These are phyloP conservation scores for Irpex sp. DNA, from an alignment of 1,284 basidiomycete genomes.

Conservation along the genomic window DNA sequence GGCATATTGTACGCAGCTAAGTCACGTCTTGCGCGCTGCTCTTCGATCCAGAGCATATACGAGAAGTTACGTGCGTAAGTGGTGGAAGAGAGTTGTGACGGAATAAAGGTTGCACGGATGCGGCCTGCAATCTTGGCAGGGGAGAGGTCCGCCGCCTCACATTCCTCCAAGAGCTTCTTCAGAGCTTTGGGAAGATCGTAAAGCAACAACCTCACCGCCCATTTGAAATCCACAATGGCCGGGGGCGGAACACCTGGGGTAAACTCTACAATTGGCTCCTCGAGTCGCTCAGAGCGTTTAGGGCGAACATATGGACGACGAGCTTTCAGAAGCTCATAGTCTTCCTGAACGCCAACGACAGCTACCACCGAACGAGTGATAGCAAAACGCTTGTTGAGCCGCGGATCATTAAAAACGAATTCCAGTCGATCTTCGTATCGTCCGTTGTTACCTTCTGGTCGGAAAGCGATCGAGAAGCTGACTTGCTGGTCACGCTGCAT, in stretches of 20 bases:
- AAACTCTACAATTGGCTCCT: conserved; percentile 1
- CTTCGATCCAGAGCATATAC: conserved; percentile 39
- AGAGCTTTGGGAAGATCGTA: conserved; percentile 25
- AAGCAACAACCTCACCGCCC: conserved; percentile 14
- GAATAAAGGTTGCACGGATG: neutral
- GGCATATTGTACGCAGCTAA: conserved; percentile 35
- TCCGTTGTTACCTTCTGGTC: conserved; percentile 32
- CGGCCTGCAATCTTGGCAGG: conserved; percentile 26
- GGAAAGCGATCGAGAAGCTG: conserved; percentile 29
- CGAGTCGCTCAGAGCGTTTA: neutral
- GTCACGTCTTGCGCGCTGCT: conserved; percentile 37
- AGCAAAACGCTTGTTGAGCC: conserved; percentile 6
- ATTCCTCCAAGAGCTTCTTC: conserved; percentile 20
- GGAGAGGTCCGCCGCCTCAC: conserved; percentile 34
- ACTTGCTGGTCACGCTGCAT: conserved; percentile 21
- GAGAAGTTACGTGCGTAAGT: neutral
- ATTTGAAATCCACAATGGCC: neutral
- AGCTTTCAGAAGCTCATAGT: conserved; percentile 9
- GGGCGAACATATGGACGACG: conserved; percentile 5
- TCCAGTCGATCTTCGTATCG: conserved; percentile 37
- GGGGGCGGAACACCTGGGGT: conserved; percentile 3
- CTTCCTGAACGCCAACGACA: conserved; percentile 6
- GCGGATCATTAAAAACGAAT: conserved; percentile 17
- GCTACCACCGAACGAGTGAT: conserved; percentile 7
- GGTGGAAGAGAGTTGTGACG: too few species aligned